Base-by-base conservation (phyloP, 345 rosid species). In the Anacardium occidentale region DNA sequence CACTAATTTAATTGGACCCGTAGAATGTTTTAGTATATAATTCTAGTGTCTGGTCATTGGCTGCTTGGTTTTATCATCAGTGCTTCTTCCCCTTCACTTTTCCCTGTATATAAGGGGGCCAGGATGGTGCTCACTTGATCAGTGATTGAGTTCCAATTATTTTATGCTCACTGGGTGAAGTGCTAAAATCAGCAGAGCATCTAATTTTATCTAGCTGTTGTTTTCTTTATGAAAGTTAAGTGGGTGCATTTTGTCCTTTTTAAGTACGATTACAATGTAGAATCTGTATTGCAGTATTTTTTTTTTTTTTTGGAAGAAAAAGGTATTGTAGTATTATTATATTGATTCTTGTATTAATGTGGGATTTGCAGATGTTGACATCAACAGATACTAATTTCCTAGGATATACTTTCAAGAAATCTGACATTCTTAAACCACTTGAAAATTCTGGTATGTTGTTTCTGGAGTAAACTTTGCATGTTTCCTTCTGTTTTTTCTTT, bases 371-470 rank as follows among this genome's bases (percentile, higher is more conserved):
- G 98, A 95, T 95, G 98, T 75, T 95, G 87, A 85, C 99, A 59
- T 95, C 98, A 22, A 95, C 85, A 79, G 99, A 95, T 78, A 85
- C 80, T 71, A 90, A 92, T 74, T 95, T 95, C 89, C 89, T 95
- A 21, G 99, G 99, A 80, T 92, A 88, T 76, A 95, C 99, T 57
- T 95, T 78, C 78, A 91, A 86, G 81, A 92, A 95, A 79, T 92
- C 98, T 52, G 98, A 92, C 70, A 81, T 86, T 69, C 82, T 84
- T 57, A 92, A 85, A 77, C 86, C 99, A 34, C 76, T 95, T 63
- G 90, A 88, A 71, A 88, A 72, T 82, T 82, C 97, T 85, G 97
- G 99, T 95, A 83, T 24, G 72, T 66, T 70, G 66, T 67, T 64
- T 69, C 25, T 32, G 11, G 7, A 52, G 53, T 71, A 37, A 37